A percentile compares a stretch with the other conserved stretches of the same genome.
Conservation (phyloP, 805 yeast genomes). For the Priceomyces carsonii region DNA sequence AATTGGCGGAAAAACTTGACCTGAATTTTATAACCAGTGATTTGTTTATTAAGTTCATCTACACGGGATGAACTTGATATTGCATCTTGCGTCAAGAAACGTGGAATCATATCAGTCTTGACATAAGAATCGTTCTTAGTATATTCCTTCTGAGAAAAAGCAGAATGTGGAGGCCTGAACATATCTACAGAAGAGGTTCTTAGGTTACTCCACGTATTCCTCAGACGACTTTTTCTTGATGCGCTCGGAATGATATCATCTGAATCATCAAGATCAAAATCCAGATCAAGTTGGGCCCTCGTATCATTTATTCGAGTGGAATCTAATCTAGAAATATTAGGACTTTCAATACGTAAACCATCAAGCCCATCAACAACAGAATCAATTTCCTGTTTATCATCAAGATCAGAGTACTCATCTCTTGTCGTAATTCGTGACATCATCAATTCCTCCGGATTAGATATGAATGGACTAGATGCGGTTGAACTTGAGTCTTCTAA, state of each 20-base stretch:
- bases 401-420: not conserved
- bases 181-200: not conserved
- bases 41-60: constrained; percentile 33
- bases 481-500: constrained; percentile 2
- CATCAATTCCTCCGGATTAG: constrained; percentile 14
- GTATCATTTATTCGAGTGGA: constrained; percentile 21
- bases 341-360: constrained; percentile 2
- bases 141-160: constrained; percentile 1
- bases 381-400: not conserved
- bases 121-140: not conserved
- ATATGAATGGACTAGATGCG: constrained; percentile 15
- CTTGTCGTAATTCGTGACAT: not conserved
- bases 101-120: not conserved
- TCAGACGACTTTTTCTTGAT: not conserved
- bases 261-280: constrained; percentile 16
- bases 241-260: constrained; percentile 4
- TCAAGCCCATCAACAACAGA: not conserved
- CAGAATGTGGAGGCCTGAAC: constrained; percentile 1
- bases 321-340: constrained; percentile 9
- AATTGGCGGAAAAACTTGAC: constrained; percentile 42
- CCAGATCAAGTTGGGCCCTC: constrained; percentile 21
- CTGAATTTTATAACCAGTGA: constrained; percentile 39
- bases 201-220: not conserved
- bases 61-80: constrained; percentile 19
- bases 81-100: constrained; percentile 13